Conservation (phyloP, 2,329 filamentous ascomycete species). For the Pyrenophora tritici-repentis region DNA sequence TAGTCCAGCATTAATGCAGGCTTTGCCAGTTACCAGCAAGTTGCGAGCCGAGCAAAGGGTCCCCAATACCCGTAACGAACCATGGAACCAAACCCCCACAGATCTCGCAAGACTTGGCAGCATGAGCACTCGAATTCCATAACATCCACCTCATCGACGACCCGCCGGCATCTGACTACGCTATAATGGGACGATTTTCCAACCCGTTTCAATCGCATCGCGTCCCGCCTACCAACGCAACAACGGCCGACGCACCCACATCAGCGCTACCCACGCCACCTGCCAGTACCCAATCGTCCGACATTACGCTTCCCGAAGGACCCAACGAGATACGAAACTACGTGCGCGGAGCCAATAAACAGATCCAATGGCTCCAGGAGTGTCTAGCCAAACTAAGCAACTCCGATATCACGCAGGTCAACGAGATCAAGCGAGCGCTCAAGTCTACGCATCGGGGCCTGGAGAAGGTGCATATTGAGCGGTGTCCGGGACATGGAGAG, state of each 20-base stretch:
- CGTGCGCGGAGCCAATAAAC: slow-evolving; percentile 2
- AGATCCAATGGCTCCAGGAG: slow-evolving; percentile 21
- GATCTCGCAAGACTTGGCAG: background rate
- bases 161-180: background rate
- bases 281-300: background rate
- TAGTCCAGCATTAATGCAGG: background rate
- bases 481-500: slow-evolving; percentile 10
- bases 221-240: background rate
- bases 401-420: slow-evolving; percentile 20
- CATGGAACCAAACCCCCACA: background rate
- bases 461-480: slow-evolving; percentile 26
- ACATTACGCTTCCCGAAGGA: background rate
- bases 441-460: slow-evolving; percentile 26
- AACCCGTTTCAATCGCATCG: background rate
- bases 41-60: background rate
- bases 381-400: slow-evolving; percentile 18
- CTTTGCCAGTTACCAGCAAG: background rate
- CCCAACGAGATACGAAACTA: slow-evolving; percentile 4
- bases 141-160: background rate
- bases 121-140: background rate
- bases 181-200: background rate
- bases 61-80: background rate
- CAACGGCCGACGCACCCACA: background rate
- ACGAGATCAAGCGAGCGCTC: slow-evolving; percentile 27
- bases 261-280: background rate